Evolutionary conservation across 2,329 filamentous ascomycete genomes (phyloP), one percentile per base, ranked within the genome.

Genomic region (Pseudonectria foliicola): DNA sequence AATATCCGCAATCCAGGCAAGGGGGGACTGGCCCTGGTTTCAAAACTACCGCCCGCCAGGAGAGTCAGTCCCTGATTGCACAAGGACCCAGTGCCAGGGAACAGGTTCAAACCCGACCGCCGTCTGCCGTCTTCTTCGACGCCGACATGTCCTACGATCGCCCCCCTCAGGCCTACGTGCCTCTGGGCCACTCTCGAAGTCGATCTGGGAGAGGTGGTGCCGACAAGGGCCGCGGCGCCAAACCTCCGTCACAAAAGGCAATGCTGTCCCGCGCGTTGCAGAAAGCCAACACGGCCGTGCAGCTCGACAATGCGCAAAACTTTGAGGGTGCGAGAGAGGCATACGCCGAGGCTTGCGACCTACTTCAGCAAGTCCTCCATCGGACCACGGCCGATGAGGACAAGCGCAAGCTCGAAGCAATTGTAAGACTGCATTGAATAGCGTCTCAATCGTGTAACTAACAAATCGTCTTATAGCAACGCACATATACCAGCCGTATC

Each of bases 181-280:
- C 48, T 31, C 53, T 51, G 7, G 53, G 56, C 12, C 60, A 59
- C 38, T 54, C 57, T 3, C 50, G 55, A 27, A 56, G 46, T 27
- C 54, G 56, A 16, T 58, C 49, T 31, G 55, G 53, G 7, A 62
- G 54, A 25, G 49, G 55, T 10, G 62, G 59, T 35, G 43, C 39
- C 24, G 60, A 64, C 24, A 61, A 49, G 35, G 36, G 36, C 28
- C 52, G 55, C 8, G 38, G 42, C 12, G 27, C 40, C n/a, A 70
- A 70, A 42, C 63, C 63, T n/a, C 76, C 77, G 11, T 87, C 84
- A 2, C 84, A 96, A 58, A 96, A 95, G 67, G 85, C 82, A 10
- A 96, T 96, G 89, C 73, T 98, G 25, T 95, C 90, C n/a, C 85
- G 85, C 50, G 92, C 92, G 1, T 67, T 98, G 35, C 84, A 94